phyloP scores from a whole-genome alignment of 805 yeast species.

The Trichomonascus vanleenenianus region DNA sequence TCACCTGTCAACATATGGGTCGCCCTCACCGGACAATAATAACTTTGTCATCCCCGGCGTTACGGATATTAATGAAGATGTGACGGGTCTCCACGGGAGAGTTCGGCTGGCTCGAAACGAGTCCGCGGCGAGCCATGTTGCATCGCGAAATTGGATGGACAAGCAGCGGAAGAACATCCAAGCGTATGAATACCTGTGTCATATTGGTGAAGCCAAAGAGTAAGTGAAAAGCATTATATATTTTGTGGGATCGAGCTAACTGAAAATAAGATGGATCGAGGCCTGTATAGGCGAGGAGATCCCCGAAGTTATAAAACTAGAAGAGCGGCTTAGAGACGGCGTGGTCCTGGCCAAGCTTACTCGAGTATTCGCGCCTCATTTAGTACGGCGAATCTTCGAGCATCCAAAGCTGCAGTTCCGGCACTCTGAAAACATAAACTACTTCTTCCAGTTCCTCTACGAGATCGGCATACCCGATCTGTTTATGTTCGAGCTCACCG shows the following conservation, averaged over 20 bases:
- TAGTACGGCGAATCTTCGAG: constrained; percentile 46
- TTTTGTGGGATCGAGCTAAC: constrained; percentile 1
- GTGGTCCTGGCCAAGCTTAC: constrained; percentile 76
- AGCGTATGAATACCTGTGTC: constrained; percentile 72
- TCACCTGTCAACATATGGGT: constrained; percentile 14
- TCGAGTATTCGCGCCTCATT: constrained; percentile 58
- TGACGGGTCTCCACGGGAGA: constrained; percentile 26
- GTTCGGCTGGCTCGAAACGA: constrained; percentile 27
- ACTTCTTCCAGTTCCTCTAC: constrained; percentile 62
- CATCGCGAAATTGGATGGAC: constrained; percentile 33
- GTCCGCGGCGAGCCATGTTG: constrained; percentile 14
- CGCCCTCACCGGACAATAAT: neutral
- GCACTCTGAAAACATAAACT: constrained; percentile 87
- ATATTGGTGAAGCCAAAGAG: constrained; percentile 70
- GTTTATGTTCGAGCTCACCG: constrained; percentile 86
- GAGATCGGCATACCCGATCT: constrained; percentile 74
- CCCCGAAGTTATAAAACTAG: constrained; percentile 50
- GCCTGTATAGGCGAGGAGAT: constrained; percentile 49
- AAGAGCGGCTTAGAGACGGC: constrained; percentile 73
- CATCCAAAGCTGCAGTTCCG: constrained; percentile 69
- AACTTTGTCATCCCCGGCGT: constrained; percentile 23
- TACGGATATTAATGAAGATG: constrained; percentile 26
- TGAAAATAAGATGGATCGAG: constrained; percentile 55
- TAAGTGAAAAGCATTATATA: constrained; percentile 13
- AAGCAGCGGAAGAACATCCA: constrained; percentile 35